Conservation (phyloP, 2,329 filamentous ascomycete genomes). For the Dothidotthia symphoricarpi region DNA sequence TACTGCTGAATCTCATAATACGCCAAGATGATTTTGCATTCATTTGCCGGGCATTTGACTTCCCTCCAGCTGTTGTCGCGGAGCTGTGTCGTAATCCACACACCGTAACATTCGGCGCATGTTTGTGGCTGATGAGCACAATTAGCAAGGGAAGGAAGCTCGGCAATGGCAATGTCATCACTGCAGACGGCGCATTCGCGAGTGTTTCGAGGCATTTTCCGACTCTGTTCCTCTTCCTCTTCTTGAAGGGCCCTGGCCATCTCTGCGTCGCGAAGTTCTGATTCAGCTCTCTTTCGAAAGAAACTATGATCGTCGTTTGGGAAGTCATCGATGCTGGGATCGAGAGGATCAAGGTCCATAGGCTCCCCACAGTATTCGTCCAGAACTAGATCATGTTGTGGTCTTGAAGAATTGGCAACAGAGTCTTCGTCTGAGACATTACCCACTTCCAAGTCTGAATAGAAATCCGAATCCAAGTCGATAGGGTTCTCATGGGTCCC, state of each 20-base stretch:
- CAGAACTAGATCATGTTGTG: too few relatives aligned
- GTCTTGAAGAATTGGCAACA: too few relatives aligned
- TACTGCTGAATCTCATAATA: slow-evolving; percentile 46
- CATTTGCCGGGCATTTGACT: slow-evolving; percentile 50
- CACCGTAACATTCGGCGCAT: slow-evolving; percentile 40
- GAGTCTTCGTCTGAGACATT: too few relatives aligned
- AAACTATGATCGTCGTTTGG: too few relatives aligned
- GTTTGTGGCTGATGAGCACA: slow-evolving; percentile 39
- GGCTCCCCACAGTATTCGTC: too few relatives aligned
- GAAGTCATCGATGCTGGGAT: too few relatives aligned
- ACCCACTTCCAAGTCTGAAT: too few relatives aligned
- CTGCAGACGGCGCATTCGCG: slow-evolving; percentile 26
- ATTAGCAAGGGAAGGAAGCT: slow-evolving; percentile 20
- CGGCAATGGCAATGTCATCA: slow-evolving; percentile 9
- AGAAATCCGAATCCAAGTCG: too few relatives aligned
- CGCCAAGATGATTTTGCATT: slow-evolving; percentile 49
- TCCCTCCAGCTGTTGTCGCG: slow-evolving; percentile 45
- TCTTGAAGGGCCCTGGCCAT: slow-evolving; percentile 9
- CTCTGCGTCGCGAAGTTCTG: slow-evolving; percentile 5
- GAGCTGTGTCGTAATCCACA: slow-evolving; percentile 43
- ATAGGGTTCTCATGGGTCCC: too few relatives aligned
- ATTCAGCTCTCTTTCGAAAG: too few relatives aligned
- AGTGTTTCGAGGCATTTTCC: background rate
- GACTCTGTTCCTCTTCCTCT: slow-evolving; percentile 1
- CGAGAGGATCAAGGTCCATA: background rate